phyloP scores from a whole-genome alignment of 495 filamentous ascomycete species.

The Neurospora sp. region DNA sequence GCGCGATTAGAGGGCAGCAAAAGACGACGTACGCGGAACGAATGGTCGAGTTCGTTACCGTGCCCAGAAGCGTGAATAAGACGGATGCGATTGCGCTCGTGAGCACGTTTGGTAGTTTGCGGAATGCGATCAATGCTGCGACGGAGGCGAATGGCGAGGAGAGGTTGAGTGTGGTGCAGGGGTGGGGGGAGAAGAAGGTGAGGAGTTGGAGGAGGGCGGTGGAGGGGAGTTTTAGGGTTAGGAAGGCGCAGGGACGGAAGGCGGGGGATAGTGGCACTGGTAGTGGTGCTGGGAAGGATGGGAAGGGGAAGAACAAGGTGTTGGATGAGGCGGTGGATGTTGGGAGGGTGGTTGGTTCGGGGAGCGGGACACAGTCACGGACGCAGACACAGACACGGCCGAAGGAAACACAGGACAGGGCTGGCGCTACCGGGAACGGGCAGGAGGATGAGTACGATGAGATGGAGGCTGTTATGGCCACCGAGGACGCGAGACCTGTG shows the following conservation, averaged over 20 bases:
- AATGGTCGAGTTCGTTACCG: conserved; percentile 88
- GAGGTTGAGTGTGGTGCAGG: conserved; percentile 67
- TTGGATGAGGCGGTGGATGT: conserved; percentile 30
- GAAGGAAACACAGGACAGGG: not conserved
- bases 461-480: conserved; percentile 39
- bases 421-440: not conserved
- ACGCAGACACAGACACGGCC: not conserved
- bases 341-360: conserved; percentile 18
- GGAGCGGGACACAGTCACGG: conserved; percentile 22
- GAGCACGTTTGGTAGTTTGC: conserved; percentile 76
- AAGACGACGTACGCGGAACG: conserved; percentile 74
- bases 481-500: not conserved
- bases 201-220: conserved; percentile 72
- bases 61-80: conserved; percentile 84
- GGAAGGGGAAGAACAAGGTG: conserved; percentile 7
- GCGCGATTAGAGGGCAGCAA: conserved; percentile 72
- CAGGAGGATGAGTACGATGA: conserved; percentile 14
- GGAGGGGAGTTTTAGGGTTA: conserved; percentile 70
- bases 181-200: conserved; percentile 95
- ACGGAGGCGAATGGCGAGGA: conserved; percentile 32
- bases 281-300: conserved; percentile 13
- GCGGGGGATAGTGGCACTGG: conserved; percentile 7
- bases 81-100: conserved; percentile 84
- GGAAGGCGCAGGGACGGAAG: conserved; percentile 52
- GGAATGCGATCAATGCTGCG: conserved; percentile 76